These are phyloP conservation scores for Trifolium pratense DNA, from an alignment of 306 rosid species.

Conservation along the genomic window DNA sequence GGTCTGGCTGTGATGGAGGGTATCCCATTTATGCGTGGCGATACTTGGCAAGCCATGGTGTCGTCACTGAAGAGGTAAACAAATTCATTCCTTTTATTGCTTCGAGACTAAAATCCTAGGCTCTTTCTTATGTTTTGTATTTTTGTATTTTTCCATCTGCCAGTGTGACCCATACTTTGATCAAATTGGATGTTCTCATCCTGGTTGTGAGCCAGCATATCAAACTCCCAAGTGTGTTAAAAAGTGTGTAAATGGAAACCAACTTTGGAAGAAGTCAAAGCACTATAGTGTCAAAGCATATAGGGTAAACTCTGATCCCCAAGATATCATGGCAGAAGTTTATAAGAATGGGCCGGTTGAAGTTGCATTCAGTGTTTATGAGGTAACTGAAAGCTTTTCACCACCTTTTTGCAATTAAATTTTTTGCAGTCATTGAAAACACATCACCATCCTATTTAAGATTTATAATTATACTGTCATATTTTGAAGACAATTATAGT, in stretches of 20 bases:
- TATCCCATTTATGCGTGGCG: slow-evolving; percentile 80
- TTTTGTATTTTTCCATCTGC: slow-evolving; percentile 3
- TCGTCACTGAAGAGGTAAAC: slow-evolving; percentile 91
- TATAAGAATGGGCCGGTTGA: slow-evolving; percentile 93
- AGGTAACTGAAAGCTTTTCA: slow-evolving; percentile 60
- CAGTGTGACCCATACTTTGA: slow-evolving; percentile 99
- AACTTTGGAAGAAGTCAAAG: slow-evolving; percentile 76
- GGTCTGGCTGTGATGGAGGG: slow-evolving; percentile 91
- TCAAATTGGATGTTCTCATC: slow-evolving; percentile 87
- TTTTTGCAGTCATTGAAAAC: slow-evolving; percentile 27
- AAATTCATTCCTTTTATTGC: slow-evolving; percentile 21
- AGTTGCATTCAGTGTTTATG: slow-evolving; percentile 85
- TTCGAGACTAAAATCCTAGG: slow-evolving; percentile 21
- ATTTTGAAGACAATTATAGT: background rate
- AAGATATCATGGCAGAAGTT: slow-evolving; percentile 89
- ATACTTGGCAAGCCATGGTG: slow-evolving; percentile 79
- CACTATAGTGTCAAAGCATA: slow-evolving; percentile 78
- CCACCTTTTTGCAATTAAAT: background rate
- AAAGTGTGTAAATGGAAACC: slow-evolving; percentile 73
- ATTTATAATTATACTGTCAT: background rate
- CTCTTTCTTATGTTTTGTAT: slow-evolving; percentile 8
- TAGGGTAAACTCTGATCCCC: slow-evolving; percentile 58
- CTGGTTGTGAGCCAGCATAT: slow-evolving; percentile 93
- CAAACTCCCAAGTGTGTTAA: slow-evolving; percentile 76
- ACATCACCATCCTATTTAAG: background rate